Conservation (phyloP, 495 filamentous ascomycete species). For the Neurospora sp. region DNA sequence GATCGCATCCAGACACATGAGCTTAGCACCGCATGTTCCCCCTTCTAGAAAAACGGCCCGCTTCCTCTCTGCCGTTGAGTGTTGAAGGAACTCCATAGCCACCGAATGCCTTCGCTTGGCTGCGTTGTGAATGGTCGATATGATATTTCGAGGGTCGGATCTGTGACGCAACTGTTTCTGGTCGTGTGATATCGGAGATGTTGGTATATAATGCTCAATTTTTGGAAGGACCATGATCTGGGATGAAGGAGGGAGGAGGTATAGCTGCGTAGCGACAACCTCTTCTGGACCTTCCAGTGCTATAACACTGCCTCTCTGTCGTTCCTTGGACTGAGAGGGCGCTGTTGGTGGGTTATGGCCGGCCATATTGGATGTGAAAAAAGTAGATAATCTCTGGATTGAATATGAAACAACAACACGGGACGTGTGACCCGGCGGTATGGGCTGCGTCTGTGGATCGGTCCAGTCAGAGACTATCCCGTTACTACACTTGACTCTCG, state of each 20-base stretch:
- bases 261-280: conserved; percentile 39
- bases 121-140: conserved; percentile 33
- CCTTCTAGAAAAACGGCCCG: conserved; percentile 43
- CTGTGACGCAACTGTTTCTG: conserved; percentile 12
- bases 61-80: conserved; percentile 27
- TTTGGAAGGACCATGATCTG: conserved; percentile 40
- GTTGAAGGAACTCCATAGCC: conserved; percentile 34
- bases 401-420: not conserved
- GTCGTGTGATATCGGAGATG: conserved; percentile 2
- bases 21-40: conserved; percentile 35
- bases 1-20: conserved; percentile 34
- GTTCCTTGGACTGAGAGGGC: not conserved
- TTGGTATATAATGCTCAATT: conserved; percentile 26
- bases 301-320: conserved; percentile 35
- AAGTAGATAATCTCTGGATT: not conserved
- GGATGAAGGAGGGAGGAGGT: conserved; percentile 37
- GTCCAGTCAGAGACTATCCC: not conserved
- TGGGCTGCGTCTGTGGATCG: not conserved
- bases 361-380: not conserved
- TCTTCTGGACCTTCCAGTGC: conserved; percentile 42
- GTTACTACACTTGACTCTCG: not conserved
- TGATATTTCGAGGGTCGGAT: conserved; percentile 24
- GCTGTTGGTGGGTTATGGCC: not conserved
- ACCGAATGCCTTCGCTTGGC: conserved; percentile 28
- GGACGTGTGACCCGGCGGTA: not conserved